Percentiles rank a stretch among this genome's conserved stretches.
Evolutionary conservation across 1,284 basidiomycete genomes (phyloP).

Genomic region (Retiboletus flavoniger): DNA sequence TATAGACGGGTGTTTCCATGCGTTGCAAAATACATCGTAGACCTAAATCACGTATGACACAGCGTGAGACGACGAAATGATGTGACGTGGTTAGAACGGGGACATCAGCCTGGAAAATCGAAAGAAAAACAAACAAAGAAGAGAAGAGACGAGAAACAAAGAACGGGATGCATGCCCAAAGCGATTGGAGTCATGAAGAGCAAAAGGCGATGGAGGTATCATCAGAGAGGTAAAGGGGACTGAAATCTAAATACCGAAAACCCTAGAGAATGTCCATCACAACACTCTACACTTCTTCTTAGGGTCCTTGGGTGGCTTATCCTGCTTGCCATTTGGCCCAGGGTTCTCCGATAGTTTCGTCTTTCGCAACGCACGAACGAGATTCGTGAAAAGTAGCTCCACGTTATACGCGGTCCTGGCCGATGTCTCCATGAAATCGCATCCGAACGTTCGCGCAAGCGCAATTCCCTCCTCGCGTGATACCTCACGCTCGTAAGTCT

Average conservation of each 20-base stretch:
- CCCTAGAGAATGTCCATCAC: slow-evolving; percentile 63
- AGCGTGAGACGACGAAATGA: slow-evolving; percentile 38
- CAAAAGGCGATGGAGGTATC: slow-evolving; percentile 66
- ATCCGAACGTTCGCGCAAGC: slow-evolving; percentile 85
- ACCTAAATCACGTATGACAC: slow-evolving; percentile 42
- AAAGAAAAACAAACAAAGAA: slow-evolving; percentile 12
- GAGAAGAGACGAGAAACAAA: slow-evolving; percentile 21
- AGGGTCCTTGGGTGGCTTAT: slow-evolving; percentile 41
- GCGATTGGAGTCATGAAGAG: slow-evolving; percentile 33
- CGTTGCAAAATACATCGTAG: slow-evolving; percentile 41
- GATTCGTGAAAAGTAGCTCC: slow-evolving; percentile 87
- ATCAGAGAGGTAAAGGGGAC: slow-evolving; percentile 57
- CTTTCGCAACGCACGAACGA: slow-evolving; percentile 86
- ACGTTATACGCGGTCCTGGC: slow-evolving; percentile 96
- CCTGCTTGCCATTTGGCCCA: slow-evolving; percentile 33
- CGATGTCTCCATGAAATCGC: slow-evolving; percentile 95
- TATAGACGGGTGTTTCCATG: slow-evolving; percentile 33
- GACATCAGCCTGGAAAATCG: slow-evolving; percentile 27
- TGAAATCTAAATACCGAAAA: slow-evolving; percentile 61
- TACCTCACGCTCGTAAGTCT: slow-evolving; percentile 82
- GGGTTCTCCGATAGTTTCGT: slow-evolving; percentile 40
- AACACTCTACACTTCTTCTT: slow-evolving; percentile 72
- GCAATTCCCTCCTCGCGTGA: slow-evolving; percentile 85
- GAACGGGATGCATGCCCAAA: slow-evolving; percentile 28
- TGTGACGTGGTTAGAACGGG: slow-evolving; percentile 35